Base-by-base conservation (phyloP, 1,284 basidiomycete genomes). In the Boletus smithii region DNA sequence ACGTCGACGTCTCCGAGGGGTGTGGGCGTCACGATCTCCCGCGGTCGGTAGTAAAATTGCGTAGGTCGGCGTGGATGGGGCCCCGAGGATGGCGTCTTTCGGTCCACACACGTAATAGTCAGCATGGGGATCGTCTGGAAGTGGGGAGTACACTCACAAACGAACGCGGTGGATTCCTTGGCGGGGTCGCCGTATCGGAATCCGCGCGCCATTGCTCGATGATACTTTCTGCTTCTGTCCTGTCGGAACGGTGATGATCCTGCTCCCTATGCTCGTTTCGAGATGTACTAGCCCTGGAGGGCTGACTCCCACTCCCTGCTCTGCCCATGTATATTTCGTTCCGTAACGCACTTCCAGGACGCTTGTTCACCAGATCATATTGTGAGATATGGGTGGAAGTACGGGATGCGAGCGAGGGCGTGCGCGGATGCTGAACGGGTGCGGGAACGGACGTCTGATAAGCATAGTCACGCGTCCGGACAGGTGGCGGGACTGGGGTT, bases 141-240 rank as follows among this genome's bases (percentile, higher is more conserved):
- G 8, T 13, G 8, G 20, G 16, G n/a, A n/a, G 3, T 16, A 13
- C 22, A 55, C 66, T 41, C 34, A 66, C 62, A 23, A 45, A 40
- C 5, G 60, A 49, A 39, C 51, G 60, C 5, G 57, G 46, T 5
- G 48, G 53, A n/a, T 48, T 47, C 35, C 49, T 51, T 14, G 57
- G 50, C 5, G 54, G 45, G 0, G 52, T 52, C 10, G 37, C 42
- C 1, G 34, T 42, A 43, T 65, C 64, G 1, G 53, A 53, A 44
- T 65, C 65, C 1, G 50, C 54, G 5, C 66, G 61, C 63, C 63
- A 65, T 31, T 65, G 53, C 20, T 68, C 66, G 4, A 52, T 40
- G 5, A 66, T 58, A 22, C 22, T 33, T 46, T 65, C 65, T 9
- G 53, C 60, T 36, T 66, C 64, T 4, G 60, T 65, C 47, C 48